Evolutionary conservation across 1,284 basidiomycete genomes (phyloP), one percentile per base, ranked within the genome.

Genomic region (Cryptococcus sp.): DNA sequence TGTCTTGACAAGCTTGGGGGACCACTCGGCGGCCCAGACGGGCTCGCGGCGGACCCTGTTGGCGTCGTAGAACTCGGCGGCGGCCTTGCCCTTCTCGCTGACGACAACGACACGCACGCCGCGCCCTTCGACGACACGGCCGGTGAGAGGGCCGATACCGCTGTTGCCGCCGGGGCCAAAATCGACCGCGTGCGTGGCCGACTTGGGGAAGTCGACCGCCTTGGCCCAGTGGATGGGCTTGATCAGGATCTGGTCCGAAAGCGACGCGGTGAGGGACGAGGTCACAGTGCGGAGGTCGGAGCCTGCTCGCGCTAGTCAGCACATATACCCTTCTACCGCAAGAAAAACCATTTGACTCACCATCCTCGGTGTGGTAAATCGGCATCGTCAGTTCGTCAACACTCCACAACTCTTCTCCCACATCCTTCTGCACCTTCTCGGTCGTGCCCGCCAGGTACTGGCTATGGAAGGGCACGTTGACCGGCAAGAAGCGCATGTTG

Each of bases 391-490:
- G 80, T 46, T 91, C 87, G 33, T 81, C 77, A 1, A 83, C 69
- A n/a, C 80, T 76, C 91, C 92, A 98, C 40, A 94, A 76, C 65
- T 93, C 90, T 70, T 89, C 83, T 1, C 83, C 85, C 50, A 95
- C 79, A 78, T 97, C 94, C 83, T 86, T 64, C 43, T 82, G 74
- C 42, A 87, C 77, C 56, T 95, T 78, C 73, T 91, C 84, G 5
- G 91, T 86, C 4, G 86, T 87, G 40, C 84, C 86, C n/a, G 75
- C 70, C 52, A 98, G 81, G 77, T 97, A 96, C 39, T 81, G 79
- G 73, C 90, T 94, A 81, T 98, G 95, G 79, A 93, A 98, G 0
- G 95, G 96, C 0, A 94, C 94, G 61, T 87, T 88, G 69, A 98
- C 89, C 33, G 91, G 89, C 67, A 98, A 80, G 82, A 98, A 98